These are phyloP conservation scores for Ceratobasidium theobromae DNA, from an alignment of 1,284 basidiomycete species.

Conservation along the genomic window DNA sequence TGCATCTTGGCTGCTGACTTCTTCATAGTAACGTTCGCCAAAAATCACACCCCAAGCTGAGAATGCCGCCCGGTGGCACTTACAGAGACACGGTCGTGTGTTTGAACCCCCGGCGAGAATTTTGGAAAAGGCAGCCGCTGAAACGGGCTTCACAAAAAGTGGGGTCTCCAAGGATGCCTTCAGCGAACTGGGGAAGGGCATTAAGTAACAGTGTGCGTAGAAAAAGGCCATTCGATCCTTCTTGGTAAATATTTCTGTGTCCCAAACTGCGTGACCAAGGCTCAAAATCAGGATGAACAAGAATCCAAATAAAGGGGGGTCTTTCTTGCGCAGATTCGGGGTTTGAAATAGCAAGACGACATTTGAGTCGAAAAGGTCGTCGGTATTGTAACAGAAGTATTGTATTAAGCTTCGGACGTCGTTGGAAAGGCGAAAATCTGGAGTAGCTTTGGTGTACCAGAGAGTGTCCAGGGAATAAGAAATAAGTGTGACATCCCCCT, in stretches of 20 bases:
- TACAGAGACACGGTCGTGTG: background rate
- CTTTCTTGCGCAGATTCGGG: background rate
- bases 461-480: background rate
- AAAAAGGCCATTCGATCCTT: conserved; percentile 7
- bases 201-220: background rate
- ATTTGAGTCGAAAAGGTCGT: background rate
- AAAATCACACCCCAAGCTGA: background rate
- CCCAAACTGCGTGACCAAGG: background rate
- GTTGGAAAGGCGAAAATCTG: background rate
- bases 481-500: background rate
- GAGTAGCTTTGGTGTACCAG: background rate
- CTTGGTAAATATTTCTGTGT: background rate
- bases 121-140: background rate
- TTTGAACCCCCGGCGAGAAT: background rate
- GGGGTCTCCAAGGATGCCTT: background rate
- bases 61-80: background rate
- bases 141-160: background rate
- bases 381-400: background rate
- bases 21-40: background rate
- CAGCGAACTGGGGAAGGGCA: background rate
- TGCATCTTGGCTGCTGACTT: background rate
- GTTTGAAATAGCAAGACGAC: background rate
- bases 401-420: background rate
- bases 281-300: background rate
- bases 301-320: background rate